These are phyloP conservation scores for Echeveria elegans DNA, from an alignment of 164 flowering plant species.

Conservation along the genomic window DNA sequence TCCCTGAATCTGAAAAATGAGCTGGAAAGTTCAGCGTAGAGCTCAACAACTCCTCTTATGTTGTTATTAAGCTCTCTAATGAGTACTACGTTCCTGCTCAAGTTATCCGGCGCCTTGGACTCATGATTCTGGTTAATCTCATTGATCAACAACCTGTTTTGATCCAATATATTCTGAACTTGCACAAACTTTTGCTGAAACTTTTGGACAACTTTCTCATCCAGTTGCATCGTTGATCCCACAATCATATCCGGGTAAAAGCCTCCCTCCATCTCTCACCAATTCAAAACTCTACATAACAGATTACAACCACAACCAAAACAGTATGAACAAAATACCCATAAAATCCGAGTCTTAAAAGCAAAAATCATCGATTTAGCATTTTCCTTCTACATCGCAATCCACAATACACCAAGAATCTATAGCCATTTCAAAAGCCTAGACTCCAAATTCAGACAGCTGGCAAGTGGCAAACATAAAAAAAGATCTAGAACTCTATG, in stretches of 20 bases:
- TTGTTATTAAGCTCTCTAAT: slow-evolving; percentile 63
- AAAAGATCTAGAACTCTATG: background rate
- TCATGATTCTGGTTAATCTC: slow-evolving; percentile 55
- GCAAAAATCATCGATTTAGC: too few relatives aligned
- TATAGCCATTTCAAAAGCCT: background rate
- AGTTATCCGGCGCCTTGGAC: slow-evolving; percentile 52
- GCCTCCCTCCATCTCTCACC: background rate
- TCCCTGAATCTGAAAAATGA: slow-evolving; percentile 42
- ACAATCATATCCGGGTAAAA: background rate
- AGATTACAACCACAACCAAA: background rate
- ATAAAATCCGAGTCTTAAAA: too few relatives aligned
- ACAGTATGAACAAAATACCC: background rate
- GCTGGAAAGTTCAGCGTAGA: slow-evolving; percentile 42
- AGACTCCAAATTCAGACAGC: background rate
- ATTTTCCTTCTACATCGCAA: too few relatives aligned
- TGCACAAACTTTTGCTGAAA: slow-evolving; percentile 5
- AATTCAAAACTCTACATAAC: background rate
- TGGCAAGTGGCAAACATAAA: too few relatives aligned
- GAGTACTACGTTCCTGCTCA: slow-evolving; percentile 51
- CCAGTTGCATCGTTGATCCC: background rate
- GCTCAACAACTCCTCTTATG: slow-evolving; percentile 51
- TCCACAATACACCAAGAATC: too few relatives aligned
- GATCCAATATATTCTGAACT: slow-evolving; percentile 33
- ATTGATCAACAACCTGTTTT: slow-evolving; percentile 20
- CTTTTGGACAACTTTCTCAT: slow-evolving; percentile 4